phyloP scores from a whole-genome alignment of 1,284 basidiomycete genomes.

The Phellopilus nigrolimitatus region DNA sequence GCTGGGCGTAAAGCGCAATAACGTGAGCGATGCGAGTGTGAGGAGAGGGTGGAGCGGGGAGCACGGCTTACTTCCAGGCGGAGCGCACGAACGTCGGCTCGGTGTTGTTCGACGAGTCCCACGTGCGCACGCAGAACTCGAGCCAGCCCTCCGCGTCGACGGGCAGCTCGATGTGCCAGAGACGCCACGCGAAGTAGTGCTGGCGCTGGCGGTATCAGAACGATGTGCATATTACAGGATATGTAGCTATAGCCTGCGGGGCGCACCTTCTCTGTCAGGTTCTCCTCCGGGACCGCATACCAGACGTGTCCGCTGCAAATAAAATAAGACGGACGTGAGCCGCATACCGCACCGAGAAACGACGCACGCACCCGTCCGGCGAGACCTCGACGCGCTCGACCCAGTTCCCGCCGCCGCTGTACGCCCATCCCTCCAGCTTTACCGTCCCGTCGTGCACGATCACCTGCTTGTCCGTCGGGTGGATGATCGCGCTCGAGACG shows the following conservation, averaged over 20 bases:
- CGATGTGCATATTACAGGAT: background rate
- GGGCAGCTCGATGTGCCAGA: constrained; percentile 49
- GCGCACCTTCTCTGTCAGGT: constrained; percentile 46
- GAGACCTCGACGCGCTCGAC: constrained; percentile 53
- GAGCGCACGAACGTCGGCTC: constrained; percentile 53
- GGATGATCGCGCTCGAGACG: constrained; percentile 53
- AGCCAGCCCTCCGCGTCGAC: constrained; percentile 56
- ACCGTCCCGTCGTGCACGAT: constrained; percentile 47
- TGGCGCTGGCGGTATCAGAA: constrained; percentile 24
- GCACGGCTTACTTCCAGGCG: constrained; percentile 45
- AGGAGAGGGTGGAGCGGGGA: background rate
- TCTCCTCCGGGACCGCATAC: constrained; percentile 42
- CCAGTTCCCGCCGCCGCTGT: constrained; percentile 54
- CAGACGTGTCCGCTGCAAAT: constrained; percentile 41
- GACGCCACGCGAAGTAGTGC: constrained; percentile 52
- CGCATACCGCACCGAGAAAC: background rate
- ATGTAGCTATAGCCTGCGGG: background rate
- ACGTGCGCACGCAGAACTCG: constrained; percentile 53
- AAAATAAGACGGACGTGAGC: background rate
- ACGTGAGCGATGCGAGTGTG: background rate
- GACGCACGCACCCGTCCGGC: constrained; percentile 40
- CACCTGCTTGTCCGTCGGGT: constrained; percentile 41
- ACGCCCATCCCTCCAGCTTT: constrained; percentile 47
- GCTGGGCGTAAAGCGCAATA: constrained; percentile 27
- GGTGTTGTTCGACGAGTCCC: constrained; percentile 56